phyloP scores from a whole-genome alignment of 192 early-diverging fungal species.

The Coemansia reversa region DNA sequence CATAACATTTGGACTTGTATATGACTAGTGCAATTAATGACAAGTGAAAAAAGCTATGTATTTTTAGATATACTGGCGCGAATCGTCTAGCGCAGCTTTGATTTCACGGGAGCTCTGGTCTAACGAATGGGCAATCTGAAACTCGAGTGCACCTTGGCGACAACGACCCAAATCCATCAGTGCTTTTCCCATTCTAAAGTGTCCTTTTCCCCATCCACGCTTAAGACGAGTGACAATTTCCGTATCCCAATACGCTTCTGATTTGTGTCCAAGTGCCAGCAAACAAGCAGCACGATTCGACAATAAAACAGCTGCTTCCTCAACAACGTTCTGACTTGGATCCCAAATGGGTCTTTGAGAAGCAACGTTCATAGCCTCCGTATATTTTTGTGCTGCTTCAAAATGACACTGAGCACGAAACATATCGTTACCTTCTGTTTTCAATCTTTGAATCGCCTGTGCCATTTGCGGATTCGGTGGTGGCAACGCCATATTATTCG shows the following conservation, averaged over 20 bases:
- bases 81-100: constrained; percentile 70
- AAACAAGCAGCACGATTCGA: constrained; percentile 69
- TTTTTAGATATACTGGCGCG: constrained; percentile 43
- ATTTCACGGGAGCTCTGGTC: constrained; percentile 76
- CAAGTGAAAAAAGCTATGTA: not conserved
- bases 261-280: constrained; percentile 61
- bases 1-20: not conserved
- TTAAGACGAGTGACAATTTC: constrained; percentile 67
- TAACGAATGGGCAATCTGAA: constrained; percentile 73
- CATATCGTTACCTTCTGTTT: constrained; percentile 81
- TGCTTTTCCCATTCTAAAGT: constrained; percentile 80
- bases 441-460: constrained; percentile 58
- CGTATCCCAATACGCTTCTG: constrained; percentile 70
- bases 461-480: constrained; percentile 64
- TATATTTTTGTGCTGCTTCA: constrained; percentile 84
- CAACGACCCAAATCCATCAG: constrained; percentile 77
- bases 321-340: constrained; percentile 60
- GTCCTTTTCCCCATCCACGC: constrained; percentile 71
- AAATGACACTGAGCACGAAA: constrained; percentile 80
- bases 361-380: constrained; percentile 80
- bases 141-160: constrained; percentile 78
- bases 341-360: constrained; percentile 76
- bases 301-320: constrained; percentile 65
- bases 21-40: constrained; percentile 1
- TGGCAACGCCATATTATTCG: constrained; percentile 64